Evolutionary conservation across 75 land plant species (phyloP).

Genomic region (Chamaecyparis obtusa): DNA sequence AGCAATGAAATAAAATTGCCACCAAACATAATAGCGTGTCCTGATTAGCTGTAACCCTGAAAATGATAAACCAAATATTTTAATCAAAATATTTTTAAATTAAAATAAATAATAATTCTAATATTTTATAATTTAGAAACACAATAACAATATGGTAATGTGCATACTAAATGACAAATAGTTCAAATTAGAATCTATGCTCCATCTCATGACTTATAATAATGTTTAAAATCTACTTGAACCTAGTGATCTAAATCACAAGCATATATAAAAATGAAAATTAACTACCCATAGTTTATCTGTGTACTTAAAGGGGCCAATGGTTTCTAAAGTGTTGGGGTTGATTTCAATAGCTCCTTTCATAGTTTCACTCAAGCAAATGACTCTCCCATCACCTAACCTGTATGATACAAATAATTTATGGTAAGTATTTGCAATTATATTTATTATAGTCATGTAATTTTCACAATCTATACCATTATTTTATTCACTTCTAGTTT

Average conservation of each 20-base stretch:
- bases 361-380: slow-evolving; percentile 73
- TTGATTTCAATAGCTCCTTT: slow-evolving; percentile 71
- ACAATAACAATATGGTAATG: too few relatives aligned
- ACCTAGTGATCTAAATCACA: background rate
- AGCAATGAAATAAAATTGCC: slow-evolving; percentile 65
- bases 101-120: too few relatives aligned
- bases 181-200: too few relatives aligned
- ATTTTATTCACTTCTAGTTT: too few relatives aligned
- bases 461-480: too few relatives aligned
- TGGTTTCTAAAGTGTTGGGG: slow-evolving; percentile 62
- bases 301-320: slow-evolving; percentile 57
- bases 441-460: too few relatives aligned
- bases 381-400: slow-evolving; percentile 72
- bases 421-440: background rate
- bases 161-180: too few relatives aligned
- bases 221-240: background rate
- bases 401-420: background rate
- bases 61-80: background rate
- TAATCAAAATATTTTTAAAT: too few relatives aligned
- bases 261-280: background rate
- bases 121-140: too few relatives aligned
- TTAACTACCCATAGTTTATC: slow-evolving; percentile 36
- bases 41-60: slow-evolving; percentile 58
- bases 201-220: too few relatives aligned
- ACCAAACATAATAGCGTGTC: slow-evolving; percentile 71